Base-by-base conservation (phyloP, 192 early-diverging fungal genomes). In the Podila epicladia region DNA sequence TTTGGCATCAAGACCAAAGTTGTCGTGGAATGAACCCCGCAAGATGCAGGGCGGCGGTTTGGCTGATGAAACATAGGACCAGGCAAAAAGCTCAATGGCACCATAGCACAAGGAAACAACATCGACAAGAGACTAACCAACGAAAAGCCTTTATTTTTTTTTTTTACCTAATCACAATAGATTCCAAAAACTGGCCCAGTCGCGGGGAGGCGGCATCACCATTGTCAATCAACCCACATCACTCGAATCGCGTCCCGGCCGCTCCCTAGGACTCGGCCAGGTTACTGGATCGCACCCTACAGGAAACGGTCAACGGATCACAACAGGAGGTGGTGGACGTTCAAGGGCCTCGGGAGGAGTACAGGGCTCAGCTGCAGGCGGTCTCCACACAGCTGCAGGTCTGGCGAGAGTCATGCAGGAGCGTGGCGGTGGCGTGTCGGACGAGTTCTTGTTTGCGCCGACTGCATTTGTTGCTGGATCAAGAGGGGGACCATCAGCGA, bases 381-480 rank as follows among this genome's bases (percentile, higher is more conserved):
- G 77, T 15, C 8, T 80, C 62, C 77, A 69, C 24, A 80, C 77
- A 3, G 22, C 65, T 55, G 61, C 60, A 41, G 77, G 77, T 29
- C 41, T 80, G 7, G 77, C 77, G 4, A 72, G 77, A 65, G 77
- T 66, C 2, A 80, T 80, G 77, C 77, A 80, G 67, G 77, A 80
- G 51, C 77, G 77, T 57, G 77, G 77, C 0, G 50, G 61, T 9
- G 77, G 77, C 17, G 77, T 80, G 0, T 53, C 77, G 38, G 71
- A 80, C 32, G 62, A 5, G 28, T 80, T 80, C 37, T 63, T 80
- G 55, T 69, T 80, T 24, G 48, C 51, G 3, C 77, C 77, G 13
- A 38, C 59, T 49, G 59, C 26, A 6, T 24, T 50, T 4, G 13
- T 49, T 22, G 57, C 37, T n/a, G 26, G 64, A 20, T 24, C 17